Evolutionary conservation across 768 basidiomycete genomes (phyloP).

Genomic region (Plicaturopsis crispa): DNA sequence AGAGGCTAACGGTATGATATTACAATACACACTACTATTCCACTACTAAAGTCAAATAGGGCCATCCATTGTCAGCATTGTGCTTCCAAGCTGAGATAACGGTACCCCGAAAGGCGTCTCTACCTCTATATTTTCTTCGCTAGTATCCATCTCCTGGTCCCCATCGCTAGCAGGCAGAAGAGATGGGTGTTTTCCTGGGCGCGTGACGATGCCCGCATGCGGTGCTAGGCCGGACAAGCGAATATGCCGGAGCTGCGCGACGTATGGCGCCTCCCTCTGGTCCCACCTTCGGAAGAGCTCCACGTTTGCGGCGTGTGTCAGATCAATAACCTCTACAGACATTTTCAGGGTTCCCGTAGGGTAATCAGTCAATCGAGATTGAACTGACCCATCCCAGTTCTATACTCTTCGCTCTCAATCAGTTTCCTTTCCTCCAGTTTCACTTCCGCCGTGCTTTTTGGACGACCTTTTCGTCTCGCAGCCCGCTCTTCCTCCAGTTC

Average conservation of each 20-base stretch:
- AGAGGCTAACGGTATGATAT: no score
- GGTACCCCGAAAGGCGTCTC: conserved; percentile 14
- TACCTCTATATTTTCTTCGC: conserved; percentile 17
- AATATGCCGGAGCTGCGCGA: conserved; percentile 67
- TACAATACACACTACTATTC: no score
- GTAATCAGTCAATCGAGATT: background rate
- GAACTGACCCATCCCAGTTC: conserved; percentile 70
- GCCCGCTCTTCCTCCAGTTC: conserved; percentile 56
- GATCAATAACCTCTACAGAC: conserved; percentile 64
- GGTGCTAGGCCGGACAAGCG: conserved; percentile 60
- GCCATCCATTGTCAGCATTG: conserved; percentile 29
- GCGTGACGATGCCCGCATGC: conserved; percentile 40
- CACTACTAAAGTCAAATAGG: no score
- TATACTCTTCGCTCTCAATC: conserved; percentile 64
- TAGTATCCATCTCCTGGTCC: conserved; percentile 21
- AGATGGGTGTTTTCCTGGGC: conserved; percentile 45
- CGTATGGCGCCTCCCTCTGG: conserved; percentile 63
- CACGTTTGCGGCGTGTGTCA: conserved; percentile 66
- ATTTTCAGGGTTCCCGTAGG: conserved; percentile 3
- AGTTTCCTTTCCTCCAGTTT: conserved; percentile 67
- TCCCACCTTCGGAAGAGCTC: conserved; percentile 74
- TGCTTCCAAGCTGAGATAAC: conserved; percentile 26
- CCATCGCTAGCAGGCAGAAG: background rate
- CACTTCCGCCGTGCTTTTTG: conserved; percentile 61
- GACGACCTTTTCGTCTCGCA: conserved; percentile 62